phyloP scores from a whole-genome alignment of 306 rosid species.

The Cucumis hystrix region DNA sequence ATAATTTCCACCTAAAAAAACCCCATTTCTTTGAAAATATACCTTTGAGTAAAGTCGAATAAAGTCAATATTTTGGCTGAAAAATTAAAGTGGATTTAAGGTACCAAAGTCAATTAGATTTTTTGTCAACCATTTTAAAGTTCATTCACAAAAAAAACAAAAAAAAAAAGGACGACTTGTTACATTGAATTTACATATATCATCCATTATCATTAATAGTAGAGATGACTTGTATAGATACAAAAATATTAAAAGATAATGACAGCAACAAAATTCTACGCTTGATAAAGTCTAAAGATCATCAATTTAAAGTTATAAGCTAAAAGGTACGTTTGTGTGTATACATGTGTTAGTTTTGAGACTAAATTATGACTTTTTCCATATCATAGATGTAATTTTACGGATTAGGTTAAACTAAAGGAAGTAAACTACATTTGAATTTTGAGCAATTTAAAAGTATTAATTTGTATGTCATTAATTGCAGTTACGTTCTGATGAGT shows the following conservation, averaged over 20 bases:
- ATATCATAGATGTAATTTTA: no score
- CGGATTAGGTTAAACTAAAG: no score
- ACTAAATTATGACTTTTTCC: no score
- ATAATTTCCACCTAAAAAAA: neutral
- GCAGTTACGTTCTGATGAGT: slow-evolving; percentile 25
- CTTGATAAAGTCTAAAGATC: neutral
- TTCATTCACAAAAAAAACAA: neutral
- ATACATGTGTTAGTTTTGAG: no score
- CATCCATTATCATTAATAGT: neutral
- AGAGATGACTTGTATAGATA: neutral
- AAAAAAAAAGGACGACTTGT: neutral
- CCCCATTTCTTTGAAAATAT: neutral
- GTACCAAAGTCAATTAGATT: neutral
- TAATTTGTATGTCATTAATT: no score
- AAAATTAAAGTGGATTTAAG: neutral
- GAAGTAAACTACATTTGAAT: no score
- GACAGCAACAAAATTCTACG: neutral
- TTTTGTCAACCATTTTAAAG: neutral
- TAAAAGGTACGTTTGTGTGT: no score
- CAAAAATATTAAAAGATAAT: neutral
- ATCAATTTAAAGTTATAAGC: neutral
- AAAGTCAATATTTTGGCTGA: neutral
- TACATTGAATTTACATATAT: neutral
- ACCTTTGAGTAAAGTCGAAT: neutral
- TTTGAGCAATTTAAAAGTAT: no score